Percentiles rank a stretch among this genome's conserved stretches.
These are phyloP conservation scores for Setaria italica DNA, from an alignment of 202 grass and related monocot genomes.

Conservation along the genomic window DNA sequence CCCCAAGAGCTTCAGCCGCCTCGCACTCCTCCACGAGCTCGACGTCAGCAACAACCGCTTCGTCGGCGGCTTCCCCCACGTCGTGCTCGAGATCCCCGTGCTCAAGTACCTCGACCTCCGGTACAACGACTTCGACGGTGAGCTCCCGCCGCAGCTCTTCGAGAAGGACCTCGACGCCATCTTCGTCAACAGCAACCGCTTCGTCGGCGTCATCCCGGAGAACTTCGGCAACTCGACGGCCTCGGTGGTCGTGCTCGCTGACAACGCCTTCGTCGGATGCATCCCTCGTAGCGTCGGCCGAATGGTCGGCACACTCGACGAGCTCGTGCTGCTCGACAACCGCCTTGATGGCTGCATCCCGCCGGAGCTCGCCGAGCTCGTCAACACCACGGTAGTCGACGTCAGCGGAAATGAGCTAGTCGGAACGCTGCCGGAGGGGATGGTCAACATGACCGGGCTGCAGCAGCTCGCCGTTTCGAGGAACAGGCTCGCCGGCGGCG, in stretches of 20 bases:
- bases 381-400: slow-evolving; percentile 56
- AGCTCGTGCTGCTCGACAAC: slow-evolving; percentile 73
- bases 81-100: slow-evolving; percentile 51
- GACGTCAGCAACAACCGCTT: slow-evolving; percentile 90
- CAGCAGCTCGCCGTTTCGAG: slow-evolving; percentile 61
- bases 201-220: slow-evolving; percentile 50
- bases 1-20: slow-evolving; percentile 57
- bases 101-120: slow-evolving; percentile 71
- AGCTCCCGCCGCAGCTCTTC: slow-evolving; percentile 55
- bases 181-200: slow-evolving; percentile 78
- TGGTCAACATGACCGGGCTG: slow-evolving; percentile 48
- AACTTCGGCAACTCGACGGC: slow-evolving; percentile 68
- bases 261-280: slow-evolving; percentile 70
- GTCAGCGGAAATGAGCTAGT: slow-evolving; percentile 53
- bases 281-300: slow-evolving; percentile 59
- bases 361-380: slow-evolving; percentile 49
- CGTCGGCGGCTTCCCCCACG: slow-evolving; percentile 58
- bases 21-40: slow-evolving; percentile 65
- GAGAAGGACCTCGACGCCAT: slow-evolving; percentile 74
- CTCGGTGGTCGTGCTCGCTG: slow-evolving; percentile 60
- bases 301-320: slow-evolving; percentile 65
- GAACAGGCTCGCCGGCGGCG: slow-evolving; percentile 54
- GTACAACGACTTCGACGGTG: slow-evolving; percentile 75
- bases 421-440: slow-evolving; percentile 51
- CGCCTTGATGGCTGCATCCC: slow-evolving; percentile 66